phyloP scores from a whole-genome alignment of 768 basidiomycete species.

The Boletus edulis region DNA sequence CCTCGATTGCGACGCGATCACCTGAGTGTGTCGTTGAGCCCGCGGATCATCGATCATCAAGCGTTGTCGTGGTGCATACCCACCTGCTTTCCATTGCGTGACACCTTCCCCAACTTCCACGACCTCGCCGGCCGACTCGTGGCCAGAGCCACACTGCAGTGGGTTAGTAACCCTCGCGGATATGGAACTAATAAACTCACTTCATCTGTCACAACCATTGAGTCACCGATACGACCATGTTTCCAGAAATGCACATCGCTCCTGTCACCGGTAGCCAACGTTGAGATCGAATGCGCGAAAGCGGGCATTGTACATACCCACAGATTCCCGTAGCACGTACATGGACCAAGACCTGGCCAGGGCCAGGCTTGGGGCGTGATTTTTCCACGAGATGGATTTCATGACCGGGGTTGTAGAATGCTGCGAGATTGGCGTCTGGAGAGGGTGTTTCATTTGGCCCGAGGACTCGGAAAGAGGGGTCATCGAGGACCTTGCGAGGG shows the following conservation, averaged over 20 bases:
- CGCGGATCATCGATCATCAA: background rate
- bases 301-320: constrained; percentile 41
- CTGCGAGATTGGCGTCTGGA: constrained; percentile 52
- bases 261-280: constrained; percentile 31
- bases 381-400: constrained; percentile 69
- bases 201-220: constrained; percentile 69
- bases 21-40: constrained; percentile 33
- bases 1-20: constrained; percentile 68
- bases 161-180: background rate
- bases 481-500: constrained; percentile 54
- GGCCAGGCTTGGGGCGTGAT: constrained; percentile 55
- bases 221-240: constrained; percentile 65
- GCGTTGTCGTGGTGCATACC: constrained; percentile 5
- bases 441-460: constrained; percentile 48
- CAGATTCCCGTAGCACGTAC: constrained; percentile 70
- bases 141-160: constrained; percentile 61
- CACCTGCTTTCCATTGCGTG: constrained; percentile 60
- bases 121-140: constrained; percentile 69
- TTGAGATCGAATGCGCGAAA: background rate
- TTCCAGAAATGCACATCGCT: constrained; percentile 76
- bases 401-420: constrained; percentile 61
- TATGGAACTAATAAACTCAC: constrained; percentile 26
- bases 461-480: constrained; percentile 54
- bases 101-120: constrained; percentile 66
- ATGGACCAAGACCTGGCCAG: constrained; percentile 64